phyloP scores from a whole-genome alignment of 176 grass and related monocot species.

The bread wheat (Triticum aestivum) region DNA sequence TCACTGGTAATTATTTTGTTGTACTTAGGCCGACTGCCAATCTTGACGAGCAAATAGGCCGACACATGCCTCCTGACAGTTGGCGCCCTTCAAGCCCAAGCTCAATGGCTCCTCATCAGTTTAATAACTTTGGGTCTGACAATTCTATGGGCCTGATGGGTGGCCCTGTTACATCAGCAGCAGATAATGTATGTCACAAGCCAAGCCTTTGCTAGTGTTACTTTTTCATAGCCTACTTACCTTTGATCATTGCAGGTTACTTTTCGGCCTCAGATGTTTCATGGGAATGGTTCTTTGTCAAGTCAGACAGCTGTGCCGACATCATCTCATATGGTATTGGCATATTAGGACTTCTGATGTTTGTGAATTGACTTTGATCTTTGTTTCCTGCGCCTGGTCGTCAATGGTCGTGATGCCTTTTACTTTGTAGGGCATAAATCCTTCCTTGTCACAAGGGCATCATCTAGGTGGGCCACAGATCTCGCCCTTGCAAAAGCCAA shows the following conservation, averaged over 20 bases:
- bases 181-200: conserved; percentile 63
- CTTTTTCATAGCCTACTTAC: conserved; percentile 25
- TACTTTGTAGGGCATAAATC: conserved; percentile 63
- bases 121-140: conserved; percentile 65
- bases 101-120: conserved; percentile 60
- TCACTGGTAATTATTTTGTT: conserved; percentile 29
- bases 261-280: conserved; percentile 49
- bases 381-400: conserved; percentile 12
- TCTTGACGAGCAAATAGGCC: conserved; percentile 79
- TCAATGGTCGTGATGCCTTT: conserved; percentile 19
- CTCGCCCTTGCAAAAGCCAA: conserved; percentile 63
- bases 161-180: conserved; percentile 47
- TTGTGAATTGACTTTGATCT: conserved; percentile 9
- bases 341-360: conserved; percentile 21
- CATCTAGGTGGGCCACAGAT: conserved; percentile 64
- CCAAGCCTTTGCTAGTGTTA: conserved; percentile 27
- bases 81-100: conserved; percentile 77
- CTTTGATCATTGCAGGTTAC: conserved; percentile 46
- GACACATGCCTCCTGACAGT: conserved; percentile 55
- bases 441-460: conserved; percentile 54
- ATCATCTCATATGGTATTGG: conserved; percentile 68
- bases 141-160: conserved; percentile 49
- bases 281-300: conserved; percentile 55
- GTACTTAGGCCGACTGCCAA: conserved; percentile 71
- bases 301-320: conserved; percentile 52